Conservation (phyloP, 768 basidiomycete genomes). For the Naganishia kalamii region DNA sequence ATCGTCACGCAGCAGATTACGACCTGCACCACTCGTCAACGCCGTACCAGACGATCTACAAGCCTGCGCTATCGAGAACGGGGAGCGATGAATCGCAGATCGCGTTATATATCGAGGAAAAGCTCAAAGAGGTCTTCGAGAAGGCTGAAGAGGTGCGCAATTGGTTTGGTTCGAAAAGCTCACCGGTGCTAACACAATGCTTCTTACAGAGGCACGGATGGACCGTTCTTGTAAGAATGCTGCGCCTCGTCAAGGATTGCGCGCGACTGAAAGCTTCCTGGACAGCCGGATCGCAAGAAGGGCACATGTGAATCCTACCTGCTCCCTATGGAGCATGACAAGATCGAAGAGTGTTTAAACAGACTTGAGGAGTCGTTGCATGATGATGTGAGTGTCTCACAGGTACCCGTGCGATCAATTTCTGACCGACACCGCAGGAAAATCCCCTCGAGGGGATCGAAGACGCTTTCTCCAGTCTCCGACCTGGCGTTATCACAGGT, state of each 20-base stretch:
- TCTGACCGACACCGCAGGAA: background rate
- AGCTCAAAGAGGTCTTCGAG: background rate
- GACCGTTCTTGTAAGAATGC: background rate
- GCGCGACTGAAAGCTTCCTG: background rate
- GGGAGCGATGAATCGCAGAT: slow-evolving; percentile 2
- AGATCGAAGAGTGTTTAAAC: background rate
- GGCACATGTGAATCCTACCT: background rate
- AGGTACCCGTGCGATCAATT: background rate
- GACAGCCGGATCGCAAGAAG: background rate
- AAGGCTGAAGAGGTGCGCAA: background rate
- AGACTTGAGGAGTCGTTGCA: background rate
- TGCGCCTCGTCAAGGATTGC: background rate
- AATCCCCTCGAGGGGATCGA: background rate
- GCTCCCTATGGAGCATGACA: background rate
- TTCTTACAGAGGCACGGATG: background rate
- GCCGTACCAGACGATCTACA: background rate
- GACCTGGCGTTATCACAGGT: background rate
- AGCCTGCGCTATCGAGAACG: background rate
- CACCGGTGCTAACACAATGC: background rate
- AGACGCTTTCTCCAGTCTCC: background rate
- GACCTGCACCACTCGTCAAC: background rate
- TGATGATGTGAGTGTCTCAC: background rate
- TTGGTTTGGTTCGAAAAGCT: background rate
- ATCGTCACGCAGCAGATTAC: background rate
- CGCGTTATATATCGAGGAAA: background rate